phyloP scores from a whole-genome alignment of 2,329 filamentous ascomycete species.

The Aureobasidium subglaciale region DNA sequence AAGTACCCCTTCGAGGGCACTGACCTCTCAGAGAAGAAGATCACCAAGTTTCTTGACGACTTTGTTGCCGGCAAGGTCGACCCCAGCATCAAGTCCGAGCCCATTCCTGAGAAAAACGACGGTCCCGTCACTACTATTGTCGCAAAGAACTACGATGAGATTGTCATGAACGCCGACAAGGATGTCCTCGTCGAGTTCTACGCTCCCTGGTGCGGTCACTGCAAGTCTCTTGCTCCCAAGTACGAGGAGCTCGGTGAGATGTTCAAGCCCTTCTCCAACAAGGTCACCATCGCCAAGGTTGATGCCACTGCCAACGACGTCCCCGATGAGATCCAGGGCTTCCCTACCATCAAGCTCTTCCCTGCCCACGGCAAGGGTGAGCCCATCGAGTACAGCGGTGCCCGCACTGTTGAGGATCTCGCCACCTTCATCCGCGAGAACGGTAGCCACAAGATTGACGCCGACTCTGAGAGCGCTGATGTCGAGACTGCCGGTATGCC shows the following conservation, averaged over 20 bases:
- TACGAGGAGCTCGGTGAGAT: slow-evolving; percentile 57
- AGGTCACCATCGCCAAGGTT: slow-evolving; percentile 75
- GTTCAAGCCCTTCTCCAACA: slow-evolving; percentile 46
- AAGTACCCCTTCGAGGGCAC: slow-evolving; percentile 77
- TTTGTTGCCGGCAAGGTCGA: slow-evolving; percentile 82
- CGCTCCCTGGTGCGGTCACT: slow-evolving; percentile 74
- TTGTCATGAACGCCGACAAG: slow-evolving; percentile 90
- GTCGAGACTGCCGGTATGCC: slow-evolving; percentile 41
- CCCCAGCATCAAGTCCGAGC: slow-evolving; percentile 97
- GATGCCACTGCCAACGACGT: slow-evolving; percentile 95
- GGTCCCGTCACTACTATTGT: slow-evolving; percentile 82
- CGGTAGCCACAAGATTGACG: slow-evolving; percentile 76
- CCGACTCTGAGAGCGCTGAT: slow-evolving; percentile 48
- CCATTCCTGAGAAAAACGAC: slow-evolving; percentile 87
- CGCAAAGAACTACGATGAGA: slow-evolving; percentile 84
- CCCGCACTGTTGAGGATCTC: slow-evolving; percentile 85
- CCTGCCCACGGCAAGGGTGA: slow-evolving; percentile 79
- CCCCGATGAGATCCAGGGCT: slow-evolving; percentile 91
- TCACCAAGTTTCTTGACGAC: slow-evolving; percentile 77
- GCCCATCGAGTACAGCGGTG: slow-evolving; percentile 79
- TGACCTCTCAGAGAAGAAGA: slow-evolving; percentile 65
- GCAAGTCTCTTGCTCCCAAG: slow-evolving; percentile 62
- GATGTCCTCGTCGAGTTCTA: slow-evolving; percentile 98
- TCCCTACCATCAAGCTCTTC: slow-evolving; percentile 99
- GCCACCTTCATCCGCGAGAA: slow-evolving; percentile 90